phyloP scores from a whole-genome alignment of 257 asterid genomes.

The Cynanchum wilfordii region DNA sequence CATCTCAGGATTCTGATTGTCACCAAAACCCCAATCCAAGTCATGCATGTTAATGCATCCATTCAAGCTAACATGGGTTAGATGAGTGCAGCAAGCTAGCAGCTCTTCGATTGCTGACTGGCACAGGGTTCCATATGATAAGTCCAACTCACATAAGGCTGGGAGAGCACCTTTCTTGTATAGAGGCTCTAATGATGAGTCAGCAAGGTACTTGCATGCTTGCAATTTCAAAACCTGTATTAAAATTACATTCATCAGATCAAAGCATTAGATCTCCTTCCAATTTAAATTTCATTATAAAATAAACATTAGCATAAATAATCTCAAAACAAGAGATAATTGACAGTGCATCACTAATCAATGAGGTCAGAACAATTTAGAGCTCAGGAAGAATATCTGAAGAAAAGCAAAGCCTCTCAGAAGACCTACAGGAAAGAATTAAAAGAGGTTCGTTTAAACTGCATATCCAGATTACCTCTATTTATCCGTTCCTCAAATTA shows the following conservation, averaged over 20 bases:
- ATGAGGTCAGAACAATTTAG: background rate
- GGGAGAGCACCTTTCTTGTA: constrained; percentile 88
- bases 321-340: background rate
- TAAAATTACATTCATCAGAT: background rate
- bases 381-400: background rate
- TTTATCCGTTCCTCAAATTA: background rate
- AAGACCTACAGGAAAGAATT: background rate
- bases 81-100: constrained; percentile 78
- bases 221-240: constrained; percentile 86
- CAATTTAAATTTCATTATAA: background rate
- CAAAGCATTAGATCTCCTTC: background rate
- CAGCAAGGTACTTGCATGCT: constrained; percentile 97
- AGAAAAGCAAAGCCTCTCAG: background rate
- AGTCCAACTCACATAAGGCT: constrained; percentile 75
- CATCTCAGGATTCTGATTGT: constrained; percentile 26
- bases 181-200: constrained; percentile 81
- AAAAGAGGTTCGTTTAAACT: background rate
- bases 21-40: constrained; percentile 67
- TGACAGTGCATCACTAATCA: background rate
- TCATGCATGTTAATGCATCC: constrained; percentile 96
- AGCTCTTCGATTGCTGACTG: constrained; percentile 88
- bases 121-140: constrained; percentile 89
- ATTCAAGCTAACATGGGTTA: constrained; percentile 89
- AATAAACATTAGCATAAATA: background rate
- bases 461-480: background rate